phyloP scores from a whole-genome alignment of 176 grass and related monocot genomes.

The Lolium multiflorum region DNA sequence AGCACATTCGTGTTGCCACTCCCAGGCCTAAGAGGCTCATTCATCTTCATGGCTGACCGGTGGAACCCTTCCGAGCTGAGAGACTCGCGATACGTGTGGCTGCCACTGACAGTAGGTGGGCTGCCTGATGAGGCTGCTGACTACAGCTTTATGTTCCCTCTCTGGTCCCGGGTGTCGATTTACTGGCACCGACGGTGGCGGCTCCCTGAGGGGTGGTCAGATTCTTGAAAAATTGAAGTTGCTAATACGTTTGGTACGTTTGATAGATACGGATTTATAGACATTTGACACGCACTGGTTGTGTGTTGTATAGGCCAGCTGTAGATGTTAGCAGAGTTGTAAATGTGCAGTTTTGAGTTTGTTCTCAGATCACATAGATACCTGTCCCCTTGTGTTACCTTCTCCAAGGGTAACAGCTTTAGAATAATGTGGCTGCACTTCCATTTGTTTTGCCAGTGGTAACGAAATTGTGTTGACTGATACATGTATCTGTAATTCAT shows the following conservation, averaged over 20 bases:
- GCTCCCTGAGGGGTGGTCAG: conserved; percentile 73
- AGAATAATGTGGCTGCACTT: conserved; percentile 39
- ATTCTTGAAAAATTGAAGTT: conserved; percentile 47
- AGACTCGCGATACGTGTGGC: conserved; percentile 88
- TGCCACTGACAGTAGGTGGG: conserved; percentile 81
- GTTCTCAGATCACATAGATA: conserved; percentile 28
- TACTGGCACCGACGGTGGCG: conserved; percentile 91
- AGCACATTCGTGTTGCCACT: conserved; percentile 89
- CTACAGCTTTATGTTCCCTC: conserved; percentile 95
- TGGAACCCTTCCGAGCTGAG: conserved; percentile 87
- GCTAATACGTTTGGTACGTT: conserved; percentile 38
- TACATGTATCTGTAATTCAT: not conserved
- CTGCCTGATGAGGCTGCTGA: conserved; percentile 86
- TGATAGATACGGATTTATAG: conserved; percentile 42
- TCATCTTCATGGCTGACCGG: conserved; percentile 98
- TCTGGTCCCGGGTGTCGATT: conserved; percentile 93
- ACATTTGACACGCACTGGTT: conserved; percentile 39
- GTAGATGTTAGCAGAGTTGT: conserved; percentile 57
- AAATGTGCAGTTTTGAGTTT: conserved; percentile 56
- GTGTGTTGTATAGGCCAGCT: conserved; percentile 53
- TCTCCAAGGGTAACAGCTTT: conserved; percentile 6
- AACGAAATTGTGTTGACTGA: not conserved
- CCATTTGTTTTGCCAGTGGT: conserved; percentile 22
- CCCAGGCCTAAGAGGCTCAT: conserved; percentile 69
- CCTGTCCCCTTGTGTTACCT: conserved; percentile 28